These are phyloP conservation scores for Leccinum longicurvipes DNA, from an alignment of 768 basidiomycete genomes.

Conservation along the genomic window DNA sequence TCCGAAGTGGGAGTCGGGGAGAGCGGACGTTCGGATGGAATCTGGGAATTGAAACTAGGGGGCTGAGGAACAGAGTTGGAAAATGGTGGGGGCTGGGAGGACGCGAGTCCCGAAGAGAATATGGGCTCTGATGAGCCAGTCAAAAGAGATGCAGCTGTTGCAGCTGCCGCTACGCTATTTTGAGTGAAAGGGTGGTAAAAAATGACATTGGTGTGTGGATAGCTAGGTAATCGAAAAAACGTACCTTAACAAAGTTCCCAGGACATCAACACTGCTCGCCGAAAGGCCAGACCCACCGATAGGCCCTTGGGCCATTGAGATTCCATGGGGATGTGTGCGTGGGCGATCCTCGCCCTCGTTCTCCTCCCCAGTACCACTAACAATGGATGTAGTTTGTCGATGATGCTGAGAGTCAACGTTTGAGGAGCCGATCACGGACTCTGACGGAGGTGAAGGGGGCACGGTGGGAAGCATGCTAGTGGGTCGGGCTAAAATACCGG, in stretches of 20 bases:
- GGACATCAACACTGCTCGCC: conserved; percentile 74
- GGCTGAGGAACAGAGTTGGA: conserved; percentile 15
- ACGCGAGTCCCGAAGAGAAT: conserved; percentile 52
- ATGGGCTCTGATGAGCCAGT: conserved; percentile 68
- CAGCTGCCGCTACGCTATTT: conserved; percentile 80
- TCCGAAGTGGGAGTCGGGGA: conserved; percentile 41
- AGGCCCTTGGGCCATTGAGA: conserved; percentile 27
- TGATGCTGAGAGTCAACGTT: conserved; percentile 2
- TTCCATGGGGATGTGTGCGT: conserved; percentile 17
- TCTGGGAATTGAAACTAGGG: conserved; percentile 5
- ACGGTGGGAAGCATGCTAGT: conserved; percentile 30
- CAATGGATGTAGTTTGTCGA: background rate
- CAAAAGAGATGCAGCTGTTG: conserved; percentile 84
- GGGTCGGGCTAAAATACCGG: conserved; percentile 39
- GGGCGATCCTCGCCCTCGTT: conserved; percentile 16
- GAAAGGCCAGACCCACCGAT: conserved; percentile 43
- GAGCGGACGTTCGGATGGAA: conserved; percentile 33
- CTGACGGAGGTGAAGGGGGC: conserved; percentile 8
- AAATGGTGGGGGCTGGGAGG: conserved; percentile 26
- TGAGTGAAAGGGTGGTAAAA: background rate
- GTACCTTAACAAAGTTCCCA: conserved; percentile 80
- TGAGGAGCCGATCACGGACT: conserved; percentile 3
- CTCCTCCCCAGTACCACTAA: conserved; percentile 5
- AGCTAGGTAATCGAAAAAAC: conserved; percentile 9
- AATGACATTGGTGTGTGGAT: background rate